Conservation (phyloP, 768 basidiomycete species). For the Mycena vitilis region DNA sequence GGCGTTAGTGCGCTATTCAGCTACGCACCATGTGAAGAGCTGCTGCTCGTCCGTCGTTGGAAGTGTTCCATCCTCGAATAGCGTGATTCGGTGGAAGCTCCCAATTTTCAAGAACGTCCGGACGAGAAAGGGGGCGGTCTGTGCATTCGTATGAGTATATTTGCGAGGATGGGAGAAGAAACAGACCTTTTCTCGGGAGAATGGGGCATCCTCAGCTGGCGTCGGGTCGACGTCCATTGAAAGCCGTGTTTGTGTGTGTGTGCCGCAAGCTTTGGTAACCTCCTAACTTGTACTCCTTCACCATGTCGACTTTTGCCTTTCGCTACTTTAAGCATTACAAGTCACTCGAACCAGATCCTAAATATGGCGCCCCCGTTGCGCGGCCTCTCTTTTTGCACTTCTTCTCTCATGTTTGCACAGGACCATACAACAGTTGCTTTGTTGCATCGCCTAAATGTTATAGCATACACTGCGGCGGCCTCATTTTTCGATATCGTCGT, state of each 20-base stretch:
- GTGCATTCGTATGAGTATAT: constrained; percentile 2
- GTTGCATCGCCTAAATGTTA: no score
- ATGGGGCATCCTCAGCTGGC: constrained; percentile 12
- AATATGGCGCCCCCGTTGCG: no score
- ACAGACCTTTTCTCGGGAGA: constrained; percentile 32
- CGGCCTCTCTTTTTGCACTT: no score
- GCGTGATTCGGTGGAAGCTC: constrained; percentile 74
- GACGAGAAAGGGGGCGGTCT: constrained; percentile 87
- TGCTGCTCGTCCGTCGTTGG: constrained; percentile 88
- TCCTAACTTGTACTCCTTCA: no score
- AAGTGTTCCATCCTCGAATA: constrained; percentile 82
- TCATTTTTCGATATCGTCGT: no score
- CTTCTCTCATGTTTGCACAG: no score
- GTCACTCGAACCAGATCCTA: no score
- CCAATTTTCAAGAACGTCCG: constrained; percentile 87
- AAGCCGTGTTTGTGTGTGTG: not conserved
- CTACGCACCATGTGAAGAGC: constrained; percentile 78
- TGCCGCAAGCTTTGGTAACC: not conserved
- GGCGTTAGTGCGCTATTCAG: not conserved
- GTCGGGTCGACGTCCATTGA: constrained; percentile 30
- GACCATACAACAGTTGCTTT: no score
- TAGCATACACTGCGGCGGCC: no score
- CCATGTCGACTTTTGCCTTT: no score
- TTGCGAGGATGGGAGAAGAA: not conserved
- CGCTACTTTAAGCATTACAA: no score